phyloP scores from a whole-genome alignment of 352 stramenopile species.

The Peronospora farinosa region DNA sequence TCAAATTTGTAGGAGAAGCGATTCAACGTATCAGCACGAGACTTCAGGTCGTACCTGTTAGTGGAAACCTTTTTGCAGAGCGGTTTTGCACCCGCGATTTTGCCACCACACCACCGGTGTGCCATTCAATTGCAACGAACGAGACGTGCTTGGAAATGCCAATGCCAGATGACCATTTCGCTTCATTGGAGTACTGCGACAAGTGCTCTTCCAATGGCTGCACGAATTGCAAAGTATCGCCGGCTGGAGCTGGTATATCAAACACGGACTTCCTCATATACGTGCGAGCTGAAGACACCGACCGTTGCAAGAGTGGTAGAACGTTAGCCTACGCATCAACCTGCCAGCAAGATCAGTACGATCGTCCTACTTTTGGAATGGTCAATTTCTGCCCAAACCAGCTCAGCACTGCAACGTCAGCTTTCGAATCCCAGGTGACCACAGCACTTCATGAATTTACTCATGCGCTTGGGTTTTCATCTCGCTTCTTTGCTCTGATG shows the following conservation, averaged over 20 bases:
- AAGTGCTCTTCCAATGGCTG: constrained; percentile 38
- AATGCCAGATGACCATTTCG: constrained; percentile 54
- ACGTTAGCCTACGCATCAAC: constrained; percentile 64
- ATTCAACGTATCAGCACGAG: constrained; percentile 40
- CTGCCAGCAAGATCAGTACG: constrained; percentile 77
- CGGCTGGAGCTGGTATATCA: constrained; percentile 28
- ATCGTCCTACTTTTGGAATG: constrained; percentile 77
- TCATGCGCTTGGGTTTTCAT: constrained; percentile 65
- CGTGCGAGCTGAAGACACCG: constrained; percentile 40
- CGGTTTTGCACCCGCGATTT: constrained; percentile 46
- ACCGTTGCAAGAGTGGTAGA: constrained; percentile 30
- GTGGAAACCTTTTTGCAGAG: constrained; percentile 49
- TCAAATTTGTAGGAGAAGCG: constrained; percentile 48
- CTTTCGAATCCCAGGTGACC: constrained; percentile 48
- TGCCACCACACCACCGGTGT: constrained; percentile 39
- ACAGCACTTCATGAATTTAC: constrained; percentile 73
- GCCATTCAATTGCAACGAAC: constrained; percentile 35
- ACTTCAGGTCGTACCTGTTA: constrained; percentile 57
- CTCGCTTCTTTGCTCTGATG: constrained; percentile 66
- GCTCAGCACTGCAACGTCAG: constrained; percentile 33
- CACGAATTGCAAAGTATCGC: constrained; percentile 24
- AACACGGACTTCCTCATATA: constrained; percentile 69
- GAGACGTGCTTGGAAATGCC: constrained; percentile 68
- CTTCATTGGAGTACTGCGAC: constrained; percentile 31
- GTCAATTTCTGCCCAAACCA: constrained; percentile 66